Percentiles rank a stretch among this genome's conserved stretches.
Conservation (phyloP, 2,329 filamentous ascomycete species). For the Neofusicoccum kwambonambiense region DNA sequence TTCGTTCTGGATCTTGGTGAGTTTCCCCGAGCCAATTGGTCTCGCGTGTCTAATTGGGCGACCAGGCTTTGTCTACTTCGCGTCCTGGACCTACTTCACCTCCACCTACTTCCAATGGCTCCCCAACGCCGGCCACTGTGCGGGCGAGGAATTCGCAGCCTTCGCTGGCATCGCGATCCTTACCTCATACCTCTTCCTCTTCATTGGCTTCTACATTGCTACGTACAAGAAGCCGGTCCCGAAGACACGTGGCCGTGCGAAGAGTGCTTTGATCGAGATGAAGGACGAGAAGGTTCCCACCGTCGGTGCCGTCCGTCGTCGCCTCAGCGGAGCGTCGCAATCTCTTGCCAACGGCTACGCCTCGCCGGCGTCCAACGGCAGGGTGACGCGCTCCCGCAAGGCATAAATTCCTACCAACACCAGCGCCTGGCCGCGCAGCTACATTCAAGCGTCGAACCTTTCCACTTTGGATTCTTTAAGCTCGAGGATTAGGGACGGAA, state of each 20-base stretch:
- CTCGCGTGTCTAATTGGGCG: background rate
- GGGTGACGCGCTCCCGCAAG: conserved; percentile 68
- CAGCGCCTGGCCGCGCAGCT: conserved; percentile 14
- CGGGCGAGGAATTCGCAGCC: conserved; percentile 94
- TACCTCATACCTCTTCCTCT: conserved; percentile 92
- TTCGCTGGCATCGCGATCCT: conserved; percentile 89
- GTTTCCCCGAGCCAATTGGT: conserved; percentile 29
- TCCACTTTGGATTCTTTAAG: conserved; percentile 9
- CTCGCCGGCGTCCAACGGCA: conserved; percentile 49
- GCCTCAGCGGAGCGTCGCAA: conserved; percentile 46
- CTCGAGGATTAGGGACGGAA: conserved; percentile 13
- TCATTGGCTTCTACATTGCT: conserved; percentile 98
- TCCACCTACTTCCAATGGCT: conserved; percentile 84
- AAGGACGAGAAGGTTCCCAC: conserved; percentile 67
- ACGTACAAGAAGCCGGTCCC: conserved; percentile 87
- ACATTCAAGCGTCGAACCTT: conserved; percentile 10
- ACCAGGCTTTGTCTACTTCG: conserved; percentile 93
- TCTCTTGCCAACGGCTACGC: conserved; percentile 36
- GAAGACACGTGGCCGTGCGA: conserved; percentile 72
- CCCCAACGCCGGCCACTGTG: conserved; percentile 81
- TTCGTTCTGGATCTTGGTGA: conserved; percentile 95
- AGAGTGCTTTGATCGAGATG: conserved; percentile 83
- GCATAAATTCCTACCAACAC: conserved; percentile 48
- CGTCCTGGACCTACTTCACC: conserved; percentile 97
- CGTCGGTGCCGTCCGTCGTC: conserved; percentile 52